Base-by-base conservation (phyloP, 441 rosid genomes). In the Croton setiger region DNA sequence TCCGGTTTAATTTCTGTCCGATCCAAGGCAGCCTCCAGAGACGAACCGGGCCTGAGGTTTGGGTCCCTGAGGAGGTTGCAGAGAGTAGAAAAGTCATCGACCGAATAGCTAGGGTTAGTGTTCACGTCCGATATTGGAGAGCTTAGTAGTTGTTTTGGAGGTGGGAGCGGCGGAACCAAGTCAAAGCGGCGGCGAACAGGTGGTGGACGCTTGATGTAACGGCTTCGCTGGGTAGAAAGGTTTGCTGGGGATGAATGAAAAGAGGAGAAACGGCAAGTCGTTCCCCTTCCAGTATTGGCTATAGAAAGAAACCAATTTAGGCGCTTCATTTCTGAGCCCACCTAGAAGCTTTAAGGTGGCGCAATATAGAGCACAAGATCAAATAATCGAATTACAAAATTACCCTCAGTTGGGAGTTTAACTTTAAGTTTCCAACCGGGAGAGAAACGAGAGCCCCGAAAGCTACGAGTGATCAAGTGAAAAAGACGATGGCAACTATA, bases 1-100 rank as follows among this genome's bases (percentile, higher is more conserved):
- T 74, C 83, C 65, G 90, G 98, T 70, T 84, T 73, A 71, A 86
- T 76, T 2, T 83, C 87, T 10, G 89, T 77, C 64, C 71, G 75
- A 61, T 86, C 84, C 56, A 90, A 73, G 10, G 88, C 91, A 1
- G 85, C 62, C 21, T 75, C 83, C 54, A 92, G 86, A 31, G 68
- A 70, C 9, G 84, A 67, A 62, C 85, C 87, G 51, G 86, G 77
- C 64, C 52, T 36, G 59, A 83, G 67, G 65, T 48, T 47, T 8
- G 84, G 76, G 76, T 85, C 78, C n/a, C 74, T 76, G 70, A 90
- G 86, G 65, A 90, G 78, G 63, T 73, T 74, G 59, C 79, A 78
- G 68, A 94, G 70, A 63, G 83, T 63, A 47, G 82, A 67, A 75
- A 87, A 75, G 68, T 86, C 85, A 52, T 74, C 36, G 27, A 45